These are phyloP conservation scores for Candida bentonensis DNA, from an alignment of 805 yeast species.

Conservation along the genomic window DNA sequence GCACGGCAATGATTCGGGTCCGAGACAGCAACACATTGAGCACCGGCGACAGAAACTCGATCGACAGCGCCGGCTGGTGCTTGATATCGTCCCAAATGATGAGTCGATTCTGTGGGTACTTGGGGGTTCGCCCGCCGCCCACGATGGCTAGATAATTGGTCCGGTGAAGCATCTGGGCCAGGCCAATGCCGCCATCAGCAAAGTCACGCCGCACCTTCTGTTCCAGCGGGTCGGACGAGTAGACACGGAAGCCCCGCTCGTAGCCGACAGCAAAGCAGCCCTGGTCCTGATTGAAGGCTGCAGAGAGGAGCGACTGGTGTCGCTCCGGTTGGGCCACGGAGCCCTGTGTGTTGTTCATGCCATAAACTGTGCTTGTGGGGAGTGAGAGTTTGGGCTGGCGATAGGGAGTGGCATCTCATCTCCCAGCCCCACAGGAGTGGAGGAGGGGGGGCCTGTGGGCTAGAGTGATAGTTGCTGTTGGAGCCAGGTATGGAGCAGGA, in stretches of 20 bases:
- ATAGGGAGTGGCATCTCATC: no score
- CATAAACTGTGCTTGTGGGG: no score
- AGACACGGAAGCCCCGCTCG: conserved; percentile 72
- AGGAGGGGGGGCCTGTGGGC: no score
- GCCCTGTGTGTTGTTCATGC: not conserved
- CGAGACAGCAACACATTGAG: conserved; percentile 63
- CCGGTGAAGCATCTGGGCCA: conserved; percentile 69
- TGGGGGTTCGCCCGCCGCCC: conserved; percentile 78
- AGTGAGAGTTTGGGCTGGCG: no score
- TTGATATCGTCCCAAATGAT: conserved; percentile 88
- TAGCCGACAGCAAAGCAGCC: conserved; percentile 79
- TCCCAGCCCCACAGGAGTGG: no score
- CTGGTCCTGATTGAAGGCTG: conserved; percentile 77
- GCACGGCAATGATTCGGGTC: conserved; percentile 58
- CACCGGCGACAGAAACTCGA: conserved; percentile 69
- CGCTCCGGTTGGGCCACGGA: not conserved
- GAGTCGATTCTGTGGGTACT: conserved; percentile 63
- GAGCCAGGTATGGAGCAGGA: no score
- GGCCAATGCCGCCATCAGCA: conserved; percentile 51
- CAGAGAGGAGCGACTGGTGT: conserved; percentile 29
- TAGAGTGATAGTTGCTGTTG: no score
- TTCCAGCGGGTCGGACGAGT: conserved; percentile 78
- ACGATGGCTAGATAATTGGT: conserved; percentile 83
- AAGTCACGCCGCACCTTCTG: conserved; percentile 46
- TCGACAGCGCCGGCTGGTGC: conserved; percentile 50